phyloP scores from a whole-genome alignment of 352 stramenopile species.

The Peronosclerospora sorghi region DNA sequence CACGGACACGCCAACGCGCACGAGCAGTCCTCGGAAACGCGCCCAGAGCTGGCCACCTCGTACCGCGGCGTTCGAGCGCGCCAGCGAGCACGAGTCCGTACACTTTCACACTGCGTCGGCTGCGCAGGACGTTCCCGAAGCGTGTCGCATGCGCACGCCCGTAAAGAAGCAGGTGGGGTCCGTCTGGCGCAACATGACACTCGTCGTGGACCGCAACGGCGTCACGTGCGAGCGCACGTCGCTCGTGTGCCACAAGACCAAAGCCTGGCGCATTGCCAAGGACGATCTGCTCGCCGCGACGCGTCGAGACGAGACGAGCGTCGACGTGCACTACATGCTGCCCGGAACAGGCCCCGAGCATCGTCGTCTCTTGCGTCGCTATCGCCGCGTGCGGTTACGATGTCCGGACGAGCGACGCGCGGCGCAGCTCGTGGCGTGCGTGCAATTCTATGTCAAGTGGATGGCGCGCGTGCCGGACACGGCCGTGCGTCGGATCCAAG shows the following conservation, averaged over 20 bases:
- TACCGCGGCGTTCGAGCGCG: slow-evolving; percentile 39
- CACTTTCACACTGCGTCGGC: too few relatives aligned
- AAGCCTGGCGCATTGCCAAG: slow-evolving; percentile 34
- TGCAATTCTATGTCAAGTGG: slow-evolving; percentile 61
- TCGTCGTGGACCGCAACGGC: slow-evolving; percentile 43
- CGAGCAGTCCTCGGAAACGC: slow-evolving; percentile 18
- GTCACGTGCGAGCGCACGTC: slow-evolving; percentile 41
- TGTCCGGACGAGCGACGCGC: slow-evolving; percentile 23
- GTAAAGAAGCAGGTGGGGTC: slow-evolving; percentile 36
- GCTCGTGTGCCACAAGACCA: slow-evolving; percentile 51
- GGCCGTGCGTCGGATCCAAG: slow-evolving; percentile 48
- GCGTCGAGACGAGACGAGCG: slow-evolving; percentile 12
- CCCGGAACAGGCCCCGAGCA: slow-evolving; percentile 40
- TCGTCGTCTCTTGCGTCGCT: slow-evolving; percentile 42
- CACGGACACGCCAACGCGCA: slow-evolving; percentile 13
- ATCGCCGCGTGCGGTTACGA: slow-evolving; percentile 29
- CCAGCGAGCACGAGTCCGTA: too few relatives aligned
- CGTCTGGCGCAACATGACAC: slow-evolving; percentile 40
- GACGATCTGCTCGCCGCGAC: slow-evolving; percentile 44
- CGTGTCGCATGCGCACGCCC: slow-evolving; percentile 20
- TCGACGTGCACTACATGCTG: slow-evolving; percentile 60
- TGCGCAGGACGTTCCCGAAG: slow-evolving; percentile 42
- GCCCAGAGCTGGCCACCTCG: slow-evolving; percentile 57
- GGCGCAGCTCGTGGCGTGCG: slow-evolving; percentile 21
- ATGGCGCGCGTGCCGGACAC: slow-evolving; percentile 48